Base-by-base conservation (phyloP, 495 filamentous ascomycete species). In the Bryoglossum gracile region DNA sequence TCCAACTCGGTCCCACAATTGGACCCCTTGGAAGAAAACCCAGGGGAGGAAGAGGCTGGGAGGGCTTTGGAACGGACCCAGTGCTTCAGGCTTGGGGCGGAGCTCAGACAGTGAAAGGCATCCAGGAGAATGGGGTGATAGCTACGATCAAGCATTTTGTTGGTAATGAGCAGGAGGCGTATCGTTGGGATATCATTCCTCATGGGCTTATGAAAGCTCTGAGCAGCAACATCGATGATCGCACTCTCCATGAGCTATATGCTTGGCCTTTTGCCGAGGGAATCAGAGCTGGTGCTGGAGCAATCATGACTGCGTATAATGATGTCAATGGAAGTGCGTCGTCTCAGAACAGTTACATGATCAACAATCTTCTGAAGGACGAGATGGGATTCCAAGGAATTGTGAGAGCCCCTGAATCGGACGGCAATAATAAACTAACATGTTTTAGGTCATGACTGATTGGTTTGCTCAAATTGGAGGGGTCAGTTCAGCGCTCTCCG, bases 321-420 rank as follows among this genome's bases (percentile, higher is more conserved):
- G 80, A 81, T 57, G 81, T 82, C 59, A 89, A 89, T 50, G 76
- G 78, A 23, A 86, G 81, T n/a, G 71, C 79, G 6, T 75, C 68
- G 40, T 82, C 78, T 35, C 80, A 87, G 55, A 84, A 88, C 54
- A 81, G 78, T 65, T 78, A 84, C 48, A 65, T 87, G 11, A 67
- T 87, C 52, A 88, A 87, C 56, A 76, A 72, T 1, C 60, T 87
- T 24, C 65, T 87, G 30, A 87, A 87, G 53, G 82, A 86, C 46
- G 82, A 86, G 63, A 70, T 87, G n/a, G 85, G 84, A 1, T 90
- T 89, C 65, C 85, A 87, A 58, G 83, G 84, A 0, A 72, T 87
- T 41, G 77, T 81, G 33, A 54, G 40, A 42, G 1, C 5, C 40
- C 22, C 28, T 6, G 21, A 3, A 10, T 16, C 4, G 14, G 33